Evolutionary conservation across 1,284 basidiomycete species (phyloP).

Genomic region (Apiotrichum sp.): DNA sequence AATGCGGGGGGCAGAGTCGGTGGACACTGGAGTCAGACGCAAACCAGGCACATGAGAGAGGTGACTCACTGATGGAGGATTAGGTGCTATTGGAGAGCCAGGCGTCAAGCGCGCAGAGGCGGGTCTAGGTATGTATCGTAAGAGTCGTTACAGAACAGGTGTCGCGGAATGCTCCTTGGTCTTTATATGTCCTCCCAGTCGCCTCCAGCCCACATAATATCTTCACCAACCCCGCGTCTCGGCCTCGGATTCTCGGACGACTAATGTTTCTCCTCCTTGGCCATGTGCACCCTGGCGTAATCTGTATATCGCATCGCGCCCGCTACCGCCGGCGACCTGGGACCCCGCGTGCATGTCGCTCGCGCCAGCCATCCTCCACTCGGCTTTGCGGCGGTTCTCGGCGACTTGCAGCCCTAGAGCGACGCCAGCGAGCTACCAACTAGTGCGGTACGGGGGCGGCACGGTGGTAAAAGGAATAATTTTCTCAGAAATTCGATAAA

Average conservation of each 20-base stretch:
- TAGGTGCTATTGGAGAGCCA: too few relatives aligned
- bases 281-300: neutral
- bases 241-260: neutral
- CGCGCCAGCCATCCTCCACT: neutral
- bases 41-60: neutral
- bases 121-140: too few relatives aligned
- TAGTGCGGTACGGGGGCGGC: too few relatives aligned
- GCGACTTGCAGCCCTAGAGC: neutral
- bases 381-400: conserved; percentile 3
- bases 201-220: too few relatives aligned
- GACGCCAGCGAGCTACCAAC: too few relatives aligned
- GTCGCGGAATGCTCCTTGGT: neutral
- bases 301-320: too few relatives aligned
- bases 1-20: conserved; percentile 23
- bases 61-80: neutral
- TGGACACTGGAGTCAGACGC: conserved; percentile 3
- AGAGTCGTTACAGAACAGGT: neutral
- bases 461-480: too few relatives aligned
- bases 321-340: neutral
- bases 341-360: neutral
- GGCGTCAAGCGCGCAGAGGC: too few relatives aligned
- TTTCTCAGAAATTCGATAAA: too few relatives aligned
- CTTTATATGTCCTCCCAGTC: neutral
- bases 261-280: neutral
- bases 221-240: too few relatives aligned